These are phyloP conservation scores for Eucalyptus pauciflora DNA, from an alignment of 345 rosid species.

Conservation along the genomic window DNA sequence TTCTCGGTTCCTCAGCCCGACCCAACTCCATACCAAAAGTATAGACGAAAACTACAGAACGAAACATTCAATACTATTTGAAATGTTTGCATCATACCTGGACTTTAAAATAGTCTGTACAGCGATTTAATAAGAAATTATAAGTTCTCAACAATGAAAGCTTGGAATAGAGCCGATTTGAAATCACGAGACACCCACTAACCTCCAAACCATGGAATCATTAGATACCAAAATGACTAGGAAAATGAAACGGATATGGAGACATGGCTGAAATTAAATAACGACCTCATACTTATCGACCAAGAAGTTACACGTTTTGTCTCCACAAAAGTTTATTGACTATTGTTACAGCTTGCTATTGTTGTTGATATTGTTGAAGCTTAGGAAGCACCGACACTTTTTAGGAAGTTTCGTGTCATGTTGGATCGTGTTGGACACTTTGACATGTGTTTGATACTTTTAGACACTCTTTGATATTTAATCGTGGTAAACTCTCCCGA, in stretches of 20 bases:
- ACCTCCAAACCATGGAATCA: background rate
- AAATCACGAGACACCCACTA: background rate
- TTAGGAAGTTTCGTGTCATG: no score
- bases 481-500: no score
- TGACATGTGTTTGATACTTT: fast-evolving
- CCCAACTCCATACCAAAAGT: background rate
- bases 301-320: background rate
- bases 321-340: background rate
- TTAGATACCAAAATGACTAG: background rate
- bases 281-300: background rate
- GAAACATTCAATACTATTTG: no score
- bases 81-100: no score
- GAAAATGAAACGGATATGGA: background rate
- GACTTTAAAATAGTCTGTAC: no score
- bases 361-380: slow-evolving; percentile 25
- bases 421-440: fast-evolving
- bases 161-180: background rate
- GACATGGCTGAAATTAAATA: background rate
- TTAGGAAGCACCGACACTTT: no score
- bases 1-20: background rate
- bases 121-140: no score
- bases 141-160: background rate
- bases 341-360: background rate
- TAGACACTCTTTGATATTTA: no score
- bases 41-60: no score